phyloP scores from a whole-genome alignment of 192 early-diverging fungal species.

The Rhizophlyctis rosea region DNA sequence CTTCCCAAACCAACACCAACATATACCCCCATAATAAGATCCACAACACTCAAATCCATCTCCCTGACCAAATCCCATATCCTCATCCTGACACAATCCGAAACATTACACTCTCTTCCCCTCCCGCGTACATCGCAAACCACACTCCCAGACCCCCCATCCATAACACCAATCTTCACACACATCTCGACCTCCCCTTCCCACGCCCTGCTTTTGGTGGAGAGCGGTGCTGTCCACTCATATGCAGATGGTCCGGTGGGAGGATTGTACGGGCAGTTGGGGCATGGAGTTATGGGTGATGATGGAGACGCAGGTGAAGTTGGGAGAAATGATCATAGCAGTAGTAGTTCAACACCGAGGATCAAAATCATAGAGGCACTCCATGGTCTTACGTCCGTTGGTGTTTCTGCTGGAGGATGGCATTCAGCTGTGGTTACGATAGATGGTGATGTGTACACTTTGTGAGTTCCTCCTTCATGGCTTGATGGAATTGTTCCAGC shows the following conservation, averaged over 20 bases:
- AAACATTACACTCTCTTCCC: too few relatives aligned
- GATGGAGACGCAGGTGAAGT: too few relatives aligned
- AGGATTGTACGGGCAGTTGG: conserved; percentile 21
- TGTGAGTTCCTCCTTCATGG: conserved; percentile 14
- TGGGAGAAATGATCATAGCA: too few relatives aligned
- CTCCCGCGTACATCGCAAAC: neutral
- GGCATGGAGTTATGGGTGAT: too few relatives aligned
- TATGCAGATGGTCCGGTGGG: conserved; percentile 13
- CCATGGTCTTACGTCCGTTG: conserved; percentile 6
- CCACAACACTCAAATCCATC: too few relatives aligned
- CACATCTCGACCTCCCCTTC: neutral
- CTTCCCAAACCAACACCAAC: too few relatives aligned
- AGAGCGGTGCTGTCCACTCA: conserved; percentile 4
- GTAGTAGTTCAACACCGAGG: neutral
- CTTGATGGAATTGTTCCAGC: neutral
- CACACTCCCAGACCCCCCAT: neutral
- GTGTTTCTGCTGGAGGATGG: conserved; percentile 7
- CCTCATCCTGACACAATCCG: too few relatives aligned
- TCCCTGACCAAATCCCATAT: too few relatives aligned
- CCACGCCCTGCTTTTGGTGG: conserved; percentile 10
- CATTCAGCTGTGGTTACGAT: conserved; percentile 24
- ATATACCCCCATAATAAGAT: too few relatives aligned
- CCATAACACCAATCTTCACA: conserved; percentile 2
- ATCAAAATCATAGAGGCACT: conserved; percentile 15
- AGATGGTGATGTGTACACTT: conserved; percentile 26